Conservation (phyloP, 129 eudicot genomes). For the Dittrichia graveolens region DNA sequence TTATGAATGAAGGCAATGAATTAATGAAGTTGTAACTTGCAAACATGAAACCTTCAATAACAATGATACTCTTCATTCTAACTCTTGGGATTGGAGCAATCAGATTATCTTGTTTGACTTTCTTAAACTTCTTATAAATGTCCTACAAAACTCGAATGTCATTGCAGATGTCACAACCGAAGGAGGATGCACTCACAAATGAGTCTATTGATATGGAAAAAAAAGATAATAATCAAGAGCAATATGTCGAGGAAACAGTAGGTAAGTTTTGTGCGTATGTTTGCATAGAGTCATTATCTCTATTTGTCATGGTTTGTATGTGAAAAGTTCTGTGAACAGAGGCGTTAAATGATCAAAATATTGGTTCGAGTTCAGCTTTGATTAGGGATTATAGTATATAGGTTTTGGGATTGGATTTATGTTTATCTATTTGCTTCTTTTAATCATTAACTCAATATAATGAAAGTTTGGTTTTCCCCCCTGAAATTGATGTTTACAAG, state of each 20-base stretch:
- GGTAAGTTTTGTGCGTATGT: constrained; percentile 22
- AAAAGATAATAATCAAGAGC: constrained; percentile 27
- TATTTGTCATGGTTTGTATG: not conserved
- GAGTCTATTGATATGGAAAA: constrained; percentile 16
- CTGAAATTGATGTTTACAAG: not conserved
- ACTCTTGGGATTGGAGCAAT: constrained; percentile 1
- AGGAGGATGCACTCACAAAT: constrained; percentile 13
- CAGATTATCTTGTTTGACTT: constrained; percentile 2
- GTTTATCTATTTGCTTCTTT: not conserved
- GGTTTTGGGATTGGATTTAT: too few relatives aligned
- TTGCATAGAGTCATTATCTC: constrained; percentile 1
- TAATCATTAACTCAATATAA: not conserved
- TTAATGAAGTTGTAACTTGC: not conserved
- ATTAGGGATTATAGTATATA: too few relatives aligned
- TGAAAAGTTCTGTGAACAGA: not conserved
- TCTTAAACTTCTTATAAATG: not conserved
- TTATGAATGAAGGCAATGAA: not conserved
- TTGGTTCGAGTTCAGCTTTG: not conserved
- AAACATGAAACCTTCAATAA: not conserved
- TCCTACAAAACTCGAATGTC: not conserved
- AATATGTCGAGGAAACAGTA: constrained; percentile 30
- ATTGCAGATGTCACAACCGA: constrained; percentile 35
- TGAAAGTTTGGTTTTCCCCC: not conserved
- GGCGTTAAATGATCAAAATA: not conserved
- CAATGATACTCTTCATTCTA: not conserved